Percentiles rank a stretch among this genome's conserved stretches.
Evolutionary conservation across 495 filamentous ascomycete species (phyloP).

Genomic region (Neurospora sp.): DNA sequence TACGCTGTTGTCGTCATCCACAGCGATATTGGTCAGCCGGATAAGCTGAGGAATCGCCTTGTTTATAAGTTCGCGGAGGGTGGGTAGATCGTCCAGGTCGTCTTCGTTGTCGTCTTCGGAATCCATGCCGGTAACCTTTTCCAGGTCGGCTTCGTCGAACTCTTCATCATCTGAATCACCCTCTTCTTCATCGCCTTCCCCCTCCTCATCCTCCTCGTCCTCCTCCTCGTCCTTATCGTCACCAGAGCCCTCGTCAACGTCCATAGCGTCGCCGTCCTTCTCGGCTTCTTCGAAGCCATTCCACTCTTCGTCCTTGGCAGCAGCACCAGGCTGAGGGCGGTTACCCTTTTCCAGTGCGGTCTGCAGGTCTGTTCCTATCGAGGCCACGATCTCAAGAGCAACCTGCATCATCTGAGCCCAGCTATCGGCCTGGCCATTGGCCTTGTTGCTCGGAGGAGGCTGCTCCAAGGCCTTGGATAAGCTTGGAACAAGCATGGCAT

Average conservation of each 20-base stretch:
- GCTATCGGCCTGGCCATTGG: conserved; percentile 19
- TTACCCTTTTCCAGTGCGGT: conserved; percentile 31
- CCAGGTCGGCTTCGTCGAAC: conserved; percentile 43
- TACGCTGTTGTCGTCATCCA: conserved; percentile 13
- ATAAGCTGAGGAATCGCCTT: conserved; percentile 40
- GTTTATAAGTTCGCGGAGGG: conserved; percentile 36
- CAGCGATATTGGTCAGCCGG: conserved; percentile 22
- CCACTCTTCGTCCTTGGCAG: conserved; percentile 16
- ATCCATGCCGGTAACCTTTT: conserved; percentile 41
- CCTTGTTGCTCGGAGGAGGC: conserved; percentile 10
- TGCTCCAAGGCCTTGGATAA: conserved; percentile 29
- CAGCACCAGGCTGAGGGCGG: conserved; percentile 8
- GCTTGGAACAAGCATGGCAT: conserved; percentile 35
- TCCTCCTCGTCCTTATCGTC: conserved; percentile 26
- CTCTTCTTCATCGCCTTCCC: conserved; percentile 22
- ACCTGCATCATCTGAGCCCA: conserved; percentile 31
- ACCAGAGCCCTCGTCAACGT: conserved; percentile 19
- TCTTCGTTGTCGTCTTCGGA: conserved; percentile 22
- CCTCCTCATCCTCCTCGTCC: conserved; percentile 22
- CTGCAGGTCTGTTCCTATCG: conserved; percentile 46
- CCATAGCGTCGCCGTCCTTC: conserved; percentile 21
- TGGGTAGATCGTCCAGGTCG: conserved; percentile 33
- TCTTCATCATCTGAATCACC: conserved; percentile 22
- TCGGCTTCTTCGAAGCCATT: conserved; percentile 22
- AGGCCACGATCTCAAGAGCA: conserved; percentile 46